Evolutionary conservation across 306 rosid genomes (phyloP).

Genomic region (Vicia sativa): DNA sequence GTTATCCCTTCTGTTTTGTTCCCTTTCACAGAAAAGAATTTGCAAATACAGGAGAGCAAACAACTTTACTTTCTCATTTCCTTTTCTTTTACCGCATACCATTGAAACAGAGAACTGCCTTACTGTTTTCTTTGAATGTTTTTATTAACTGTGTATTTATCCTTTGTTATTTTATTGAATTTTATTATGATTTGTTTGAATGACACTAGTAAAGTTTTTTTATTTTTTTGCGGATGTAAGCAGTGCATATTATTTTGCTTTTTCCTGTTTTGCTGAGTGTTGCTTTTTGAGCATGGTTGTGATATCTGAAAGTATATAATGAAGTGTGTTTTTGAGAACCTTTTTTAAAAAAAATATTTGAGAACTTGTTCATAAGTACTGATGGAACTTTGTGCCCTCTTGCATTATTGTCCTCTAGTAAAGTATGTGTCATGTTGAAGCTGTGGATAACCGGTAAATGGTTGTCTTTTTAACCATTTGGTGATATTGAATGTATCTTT

Average conservation of each 20-base stretch:
- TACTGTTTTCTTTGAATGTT: neutral
- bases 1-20: neutral
- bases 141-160: neutral
- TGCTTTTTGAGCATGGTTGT: conserved; percentile 19
- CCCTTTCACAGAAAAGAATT: conserved; percentile 16
- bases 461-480: conserved; percentile 7
- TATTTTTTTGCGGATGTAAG: neutral
- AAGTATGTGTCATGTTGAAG: conserved; percentile 17
- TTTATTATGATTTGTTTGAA: conserved; percentile 3
- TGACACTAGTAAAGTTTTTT: neutral
- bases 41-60: neutral
- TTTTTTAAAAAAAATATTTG: neutral
- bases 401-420: conserved; percentile 19
- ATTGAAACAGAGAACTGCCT: neutral
- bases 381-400: neutral
- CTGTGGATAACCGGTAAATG: neutral
- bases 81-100: neutral
- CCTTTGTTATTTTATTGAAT: neutral
- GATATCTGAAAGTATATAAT: conserved; percentile 6
- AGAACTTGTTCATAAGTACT: conserved; percentile 22
- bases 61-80: conserved; percentile 13
- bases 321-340: conserved; percentile 8
- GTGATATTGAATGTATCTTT: conserved; percentile 19
- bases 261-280: neutral
- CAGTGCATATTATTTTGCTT: neutral